Conservation (phyloP, 78 protist species). For the Trichosphaerium sp. region DNA sequence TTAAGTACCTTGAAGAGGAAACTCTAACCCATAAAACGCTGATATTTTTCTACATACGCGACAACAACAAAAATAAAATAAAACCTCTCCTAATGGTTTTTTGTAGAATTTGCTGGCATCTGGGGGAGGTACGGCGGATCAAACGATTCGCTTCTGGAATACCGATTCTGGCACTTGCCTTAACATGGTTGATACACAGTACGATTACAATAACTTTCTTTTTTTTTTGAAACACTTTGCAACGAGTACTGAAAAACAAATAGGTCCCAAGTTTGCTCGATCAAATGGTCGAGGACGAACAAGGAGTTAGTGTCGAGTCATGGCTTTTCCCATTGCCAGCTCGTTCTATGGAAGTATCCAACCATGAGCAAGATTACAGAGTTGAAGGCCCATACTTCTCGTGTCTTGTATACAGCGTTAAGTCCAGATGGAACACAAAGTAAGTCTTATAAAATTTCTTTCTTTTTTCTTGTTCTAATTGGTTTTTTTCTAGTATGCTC, state of each 20-base stretch:
- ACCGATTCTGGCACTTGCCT: constrained; percentile 73
- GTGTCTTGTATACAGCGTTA: constrained; percentile 93
- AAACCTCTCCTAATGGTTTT: too few relatives aligned
- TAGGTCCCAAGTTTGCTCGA: constrained; percentile 88
- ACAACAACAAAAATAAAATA: too few relatives aligned
- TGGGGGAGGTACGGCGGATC: constrained; percentile 99
- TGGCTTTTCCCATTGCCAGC: constrained; percentile 94
- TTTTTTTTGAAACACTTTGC: too few relatives aligned
- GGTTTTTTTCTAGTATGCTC: constrained; percentile 72
- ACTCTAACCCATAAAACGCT: too few relatives aligned
- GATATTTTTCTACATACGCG: too few relatives aligned
- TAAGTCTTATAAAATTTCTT: too few relatives aligned
- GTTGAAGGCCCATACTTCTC: constrained; percentile 89
- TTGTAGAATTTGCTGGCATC: constrained; percentile 80
- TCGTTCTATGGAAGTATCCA: constrained; percentile 97
- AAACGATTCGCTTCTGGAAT: constrained; percentile 95
- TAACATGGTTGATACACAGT: constrained; percentile 77
- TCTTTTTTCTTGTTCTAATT: too few relatives aligned
- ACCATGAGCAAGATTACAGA: constrained; percentile 84
- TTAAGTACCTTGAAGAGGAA: too few relatives aligned
- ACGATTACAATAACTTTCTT: too few relatives aligned
- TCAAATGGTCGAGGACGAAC: constrained; percentile 80
- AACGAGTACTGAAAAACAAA: too few relatives aligned
- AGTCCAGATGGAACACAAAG: constrained; percentile 95
- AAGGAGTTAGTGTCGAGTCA: constrained; percentile 95